Conservation (phyloP, 305 asterid species). For the Solanum aculeatissimum region DNA sequence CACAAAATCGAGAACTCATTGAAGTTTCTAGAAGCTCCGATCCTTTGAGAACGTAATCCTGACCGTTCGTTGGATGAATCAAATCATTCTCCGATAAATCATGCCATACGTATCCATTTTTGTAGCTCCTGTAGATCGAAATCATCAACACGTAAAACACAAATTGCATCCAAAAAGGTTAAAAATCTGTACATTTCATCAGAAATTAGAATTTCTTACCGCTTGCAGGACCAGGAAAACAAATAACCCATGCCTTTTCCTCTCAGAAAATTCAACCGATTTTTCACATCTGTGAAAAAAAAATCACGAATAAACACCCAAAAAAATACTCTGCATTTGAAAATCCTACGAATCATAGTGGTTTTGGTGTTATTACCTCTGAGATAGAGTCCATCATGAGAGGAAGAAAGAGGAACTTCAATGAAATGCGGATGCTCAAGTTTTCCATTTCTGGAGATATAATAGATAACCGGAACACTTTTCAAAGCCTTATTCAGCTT, state of each 20-base stretch:
- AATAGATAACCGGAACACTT: conserved; percentile 23
- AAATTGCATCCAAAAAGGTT: background rate
- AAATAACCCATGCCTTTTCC: conserved; percentile 28
- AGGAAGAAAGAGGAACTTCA: conserved; percentile 19
- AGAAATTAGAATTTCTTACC: background rate
- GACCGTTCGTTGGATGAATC: conserved; percentile 25
- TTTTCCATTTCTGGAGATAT: conserved; percentile 28
- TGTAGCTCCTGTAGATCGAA: conserved; percentile 22
- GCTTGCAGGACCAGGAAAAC: conserved; percentile 37
- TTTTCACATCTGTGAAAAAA: conserved; percentile 17
- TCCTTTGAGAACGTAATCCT: conserved; percentile 31
- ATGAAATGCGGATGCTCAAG: conserved; percentile 38
- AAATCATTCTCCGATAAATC: conserved; percentile 26
- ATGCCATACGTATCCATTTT: conserved; percentile 36
- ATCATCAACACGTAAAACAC: background rate
- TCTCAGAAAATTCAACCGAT: conserved; percentile 26
- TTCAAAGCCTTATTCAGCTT: background rate
- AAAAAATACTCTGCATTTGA: background rate
- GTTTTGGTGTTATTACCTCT: conserved; percentile 10
- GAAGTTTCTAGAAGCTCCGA: conserved; percentile 16
- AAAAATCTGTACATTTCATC: background rate
- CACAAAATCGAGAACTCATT: background rate
- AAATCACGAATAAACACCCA: background rate
- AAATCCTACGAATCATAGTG: background rate
- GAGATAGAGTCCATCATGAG: conserved; percentile 20